Percentiles rank a stretch among this genome's conserved stretches.
These are phyloP conservation scores for Phytophthora sojae DNA, from an alignment of 352 stramenopile species.

Conservation along the genomic window DNA sequence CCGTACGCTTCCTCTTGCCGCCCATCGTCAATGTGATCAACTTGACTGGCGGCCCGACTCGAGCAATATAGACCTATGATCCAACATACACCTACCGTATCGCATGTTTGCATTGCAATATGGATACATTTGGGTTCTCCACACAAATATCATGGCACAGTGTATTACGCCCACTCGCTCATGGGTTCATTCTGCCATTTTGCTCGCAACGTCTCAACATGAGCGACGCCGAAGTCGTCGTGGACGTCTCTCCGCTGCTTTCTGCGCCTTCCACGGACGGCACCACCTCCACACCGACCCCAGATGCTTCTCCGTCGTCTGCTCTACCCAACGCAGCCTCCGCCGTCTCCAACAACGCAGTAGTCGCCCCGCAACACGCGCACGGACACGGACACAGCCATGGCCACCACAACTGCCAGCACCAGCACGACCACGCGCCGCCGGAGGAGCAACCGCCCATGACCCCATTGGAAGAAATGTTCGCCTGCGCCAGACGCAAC, in stretches of 20 bases:
- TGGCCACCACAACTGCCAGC: conserved; percentile 29
- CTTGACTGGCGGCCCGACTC: conserved; percentile 20
- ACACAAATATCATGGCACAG: background rate
- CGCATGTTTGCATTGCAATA: background rate
- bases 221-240: conserved; percentile 31
- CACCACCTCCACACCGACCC: background rate
- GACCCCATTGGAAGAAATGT: conserved; percentile 70
- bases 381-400: background rate
- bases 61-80: background rate
- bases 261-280: background rate
- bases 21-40: conserved; percentile 25
- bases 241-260: conserved; percentile 33
- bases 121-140: conserved; percentile 4
- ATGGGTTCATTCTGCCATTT: conserved; percentile 17
- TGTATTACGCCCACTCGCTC: conserved; percentile 9
- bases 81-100: background rate
- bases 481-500: conserved; percentile 67
- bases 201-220: conserved; percentile 11
- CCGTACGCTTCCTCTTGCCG: conserved; percentile 44
- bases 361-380: conserved; percentile 18
- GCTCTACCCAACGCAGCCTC: conserved; percentile 1
- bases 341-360: background rate
- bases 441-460: conserved; percentile 26
- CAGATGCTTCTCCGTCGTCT: conserved; percentile 10
- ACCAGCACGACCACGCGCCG: conserved; percentile 10